These are phyloP conservation scores for Lignosus rhinocerotis DNA, from an alignment of 1,284 basidiomycete genomes.

Conservation along the genomic window DNA sequence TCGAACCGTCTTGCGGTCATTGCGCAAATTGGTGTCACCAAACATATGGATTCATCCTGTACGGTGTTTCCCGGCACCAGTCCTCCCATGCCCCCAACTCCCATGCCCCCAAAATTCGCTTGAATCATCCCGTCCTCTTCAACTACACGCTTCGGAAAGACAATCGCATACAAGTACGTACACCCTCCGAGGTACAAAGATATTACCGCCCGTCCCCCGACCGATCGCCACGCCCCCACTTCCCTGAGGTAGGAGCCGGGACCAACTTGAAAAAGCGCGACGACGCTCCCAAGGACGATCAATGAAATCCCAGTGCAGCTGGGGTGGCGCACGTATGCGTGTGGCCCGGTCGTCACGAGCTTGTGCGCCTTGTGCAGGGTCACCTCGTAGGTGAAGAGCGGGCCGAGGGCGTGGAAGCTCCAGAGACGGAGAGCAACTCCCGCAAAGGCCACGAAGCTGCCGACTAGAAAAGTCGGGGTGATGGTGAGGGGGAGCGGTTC, in stretches of 20 bases:
- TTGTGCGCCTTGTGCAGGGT: not conserved
- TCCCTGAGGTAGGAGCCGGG: slow-evolving; percentile 4
- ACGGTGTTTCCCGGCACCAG: slow-evolving; percentile 14
- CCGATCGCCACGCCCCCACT: not conserved
- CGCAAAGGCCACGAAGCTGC: not conserved
- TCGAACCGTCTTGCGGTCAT: too few relatives aligned
- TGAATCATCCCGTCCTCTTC: slow-evolving; percentile 14
- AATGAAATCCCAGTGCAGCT: slow-evolving; percentile 1
- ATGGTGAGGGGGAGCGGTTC: not conserved
- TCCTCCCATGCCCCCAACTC: slow-evolving; percentile 18
- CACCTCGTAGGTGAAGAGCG: slow-evolving; percentile 4
- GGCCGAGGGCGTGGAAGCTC: slow-evolving; percentile 3
- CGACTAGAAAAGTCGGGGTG: not conserved
- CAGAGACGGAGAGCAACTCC: slow-evolving; percentile 1
- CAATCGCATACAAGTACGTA: not conserved
- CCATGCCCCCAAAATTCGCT: slow-evolving; percentile 14
- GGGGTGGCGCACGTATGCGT: slow-evolving; percentile 10
- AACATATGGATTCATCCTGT: slow-evolving; percentile 13
- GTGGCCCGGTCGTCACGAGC: slow-evolving; percentile 5
- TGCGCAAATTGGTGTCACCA: not conserved
- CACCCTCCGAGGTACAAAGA: not conserved
- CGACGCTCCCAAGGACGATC: not conserved
- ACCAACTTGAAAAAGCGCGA: slow-evolving; percentile 3
- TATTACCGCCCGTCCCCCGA: not conserved
- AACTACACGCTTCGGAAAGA: not conserved